Evolutionary conservation across 306 rosid genomes (phyloP), one percentile per base, ranked within the genome.

Genomic region (Lotus japonicus): DNA sequence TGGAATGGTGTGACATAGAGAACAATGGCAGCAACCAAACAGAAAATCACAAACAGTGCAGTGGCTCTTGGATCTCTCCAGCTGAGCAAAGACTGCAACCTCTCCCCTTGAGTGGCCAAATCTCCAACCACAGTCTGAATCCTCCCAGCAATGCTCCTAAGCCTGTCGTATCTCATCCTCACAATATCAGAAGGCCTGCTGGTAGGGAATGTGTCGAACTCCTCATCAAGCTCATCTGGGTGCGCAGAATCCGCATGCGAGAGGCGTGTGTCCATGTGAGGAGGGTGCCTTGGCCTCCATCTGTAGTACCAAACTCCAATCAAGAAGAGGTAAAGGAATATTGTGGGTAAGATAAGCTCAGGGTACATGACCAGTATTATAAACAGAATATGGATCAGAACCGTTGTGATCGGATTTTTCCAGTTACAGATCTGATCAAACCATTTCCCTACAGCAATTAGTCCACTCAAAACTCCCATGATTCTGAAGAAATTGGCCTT

Each of bases 41-140:
- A 92, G 91, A 92, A 92, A 26, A 92, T 63, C 53, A 92, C 98
- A 64, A 92, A 92, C 53, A 92, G 78, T 2, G 97, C 90, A 1
- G 98, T 92, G 2, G 98, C 98, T 74, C 98, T 84, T 0, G 97
- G 98, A 74, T 92, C 98, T 52, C 98, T 81, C 98, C 98, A 92
- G 90, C 97, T 92, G 71, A 92, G 87, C 84, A 92, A 72, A 45
- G 98, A 92, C 44, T 92, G 98, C 74, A 92, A 82, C 81, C 98
- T 84, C 81, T 92, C 98, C 18, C 98, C 98, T 81, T 92, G 98
- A 50, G 98, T 92, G 11, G 98, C 97, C 84, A 92, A 70, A 77
- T 92, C 98, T 0, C 98, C 98, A 4, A 90, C 97, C 69, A 92
- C 97, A 0, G 98, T 92, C 81, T 92, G 98, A 67, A 92, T 92